Conservation (phyloP, 2,329 filamentous ascomycete genomes). For the Coniochaeta sp. region DNA sequence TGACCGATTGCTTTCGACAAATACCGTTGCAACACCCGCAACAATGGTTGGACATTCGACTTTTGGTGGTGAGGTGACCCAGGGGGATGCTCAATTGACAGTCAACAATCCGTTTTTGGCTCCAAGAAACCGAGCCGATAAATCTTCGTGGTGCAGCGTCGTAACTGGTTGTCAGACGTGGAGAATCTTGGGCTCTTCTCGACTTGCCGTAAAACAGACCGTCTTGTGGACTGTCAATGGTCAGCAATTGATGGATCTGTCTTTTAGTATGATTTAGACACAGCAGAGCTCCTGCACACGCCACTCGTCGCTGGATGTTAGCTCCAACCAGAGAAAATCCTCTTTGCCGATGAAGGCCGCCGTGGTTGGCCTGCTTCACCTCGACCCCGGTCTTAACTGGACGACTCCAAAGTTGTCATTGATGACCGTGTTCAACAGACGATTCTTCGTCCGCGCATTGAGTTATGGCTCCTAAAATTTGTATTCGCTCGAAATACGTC, state of each 20-base stretch:
- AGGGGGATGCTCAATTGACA: neutral
- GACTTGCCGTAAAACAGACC: neutral
- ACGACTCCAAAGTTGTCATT: neutral
- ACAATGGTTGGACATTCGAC: neutral
- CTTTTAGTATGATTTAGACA: neutral
- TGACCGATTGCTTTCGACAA: neutral
- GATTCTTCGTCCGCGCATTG: neutral
- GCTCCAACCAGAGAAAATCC: neutral
- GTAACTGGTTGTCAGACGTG: neutral
- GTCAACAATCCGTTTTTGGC: neutral
- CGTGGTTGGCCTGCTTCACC: constrained; percentile 2
- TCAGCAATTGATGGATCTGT: neutral
- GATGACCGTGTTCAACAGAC: neutral
- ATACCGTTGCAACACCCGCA: neutral
- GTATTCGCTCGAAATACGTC: neutral
- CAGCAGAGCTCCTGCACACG: constrained; percentile 1
- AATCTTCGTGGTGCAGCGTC: neutral
- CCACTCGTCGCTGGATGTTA: neutral
- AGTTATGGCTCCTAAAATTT: neutral
- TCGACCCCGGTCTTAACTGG: constrained; percentile 1
- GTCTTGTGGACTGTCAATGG: neutral
- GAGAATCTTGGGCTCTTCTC: neutral
- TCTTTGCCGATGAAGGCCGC: neutral
- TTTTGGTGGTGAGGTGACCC: neutral
- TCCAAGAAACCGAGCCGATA: neutral